These are phyloP conservation scores for Fusarium napiforme DNA, from an alignment of 2,329 filamentous ascomycete species.

Conservation along the genomic window DNA sequence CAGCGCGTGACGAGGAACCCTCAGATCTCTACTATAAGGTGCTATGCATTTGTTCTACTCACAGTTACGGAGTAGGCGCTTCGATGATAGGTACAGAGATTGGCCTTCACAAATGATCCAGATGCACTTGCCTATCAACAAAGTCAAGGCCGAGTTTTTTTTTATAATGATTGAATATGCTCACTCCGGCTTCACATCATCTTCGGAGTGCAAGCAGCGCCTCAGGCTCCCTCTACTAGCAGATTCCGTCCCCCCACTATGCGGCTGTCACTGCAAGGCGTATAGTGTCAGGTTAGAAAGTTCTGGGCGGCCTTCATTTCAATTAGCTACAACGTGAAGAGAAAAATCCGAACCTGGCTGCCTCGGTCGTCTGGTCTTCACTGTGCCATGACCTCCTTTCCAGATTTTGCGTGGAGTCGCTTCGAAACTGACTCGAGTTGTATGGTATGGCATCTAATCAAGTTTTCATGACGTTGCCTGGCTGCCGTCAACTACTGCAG, in stretches of 20 bases:
- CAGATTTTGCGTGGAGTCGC: background rate
- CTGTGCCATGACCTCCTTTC: background rate
- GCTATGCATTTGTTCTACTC: background rate
- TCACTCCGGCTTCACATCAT: background rate
- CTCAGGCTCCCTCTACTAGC: slow-evolving; percentile 11
- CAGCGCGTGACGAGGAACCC: background rate
- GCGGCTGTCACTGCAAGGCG: slow-evolving; percentile 40
- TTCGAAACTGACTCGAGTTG: slow-evolving; percentile 1
- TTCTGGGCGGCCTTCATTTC: slow-evolving; percentile 13
- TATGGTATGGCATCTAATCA: slow-evolving; percentile 11
- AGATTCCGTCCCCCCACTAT: slow-evolving; percentile 34
- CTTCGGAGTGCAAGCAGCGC: background rate
- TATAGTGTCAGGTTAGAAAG: slow-evolving; percentile 32
- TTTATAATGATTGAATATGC: background rate
- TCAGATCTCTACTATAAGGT: slow-evolving; percentile 1
- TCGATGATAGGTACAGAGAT: background rate
- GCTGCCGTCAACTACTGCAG: slow-evolving; percentile 9
- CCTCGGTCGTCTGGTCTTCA: background rate
- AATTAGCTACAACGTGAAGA: slow-evolving; percentile 24
- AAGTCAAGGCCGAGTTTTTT: background rate
- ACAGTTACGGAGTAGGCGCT: background rate
- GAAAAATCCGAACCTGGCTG: background rate
- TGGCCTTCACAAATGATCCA: background rate
- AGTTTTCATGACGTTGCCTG: slow-evolving; percentile 20
- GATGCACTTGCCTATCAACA: background rate